Conservation (phyloP, 1,284 basidiomycete species). For the Chalciporus sp. region DNA sequence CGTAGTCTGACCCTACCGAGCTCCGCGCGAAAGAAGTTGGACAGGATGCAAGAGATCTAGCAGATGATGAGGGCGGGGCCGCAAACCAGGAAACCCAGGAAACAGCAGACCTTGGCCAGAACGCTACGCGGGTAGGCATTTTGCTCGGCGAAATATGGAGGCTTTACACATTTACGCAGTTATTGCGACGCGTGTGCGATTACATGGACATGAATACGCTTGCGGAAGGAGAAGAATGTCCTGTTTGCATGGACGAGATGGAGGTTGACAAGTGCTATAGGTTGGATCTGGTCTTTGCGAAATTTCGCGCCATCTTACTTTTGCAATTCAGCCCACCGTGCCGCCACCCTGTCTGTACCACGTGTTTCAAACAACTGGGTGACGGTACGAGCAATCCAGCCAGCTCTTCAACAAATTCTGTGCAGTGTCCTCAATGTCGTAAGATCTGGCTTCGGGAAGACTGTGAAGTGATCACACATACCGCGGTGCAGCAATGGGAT, state of each 20-base stretch:
- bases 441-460: slow-evolving; percentile 35
- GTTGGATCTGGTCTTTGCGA: slow-evolving; percentile 22
- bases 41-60: slow-evolving; percentile 17
- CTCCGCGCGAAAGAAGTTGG: slow-evolving; percentile 17
- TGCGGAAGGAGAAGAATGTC: slow-evolving; percentile 46
- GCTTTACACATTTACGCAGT: slow-evolving; percentile 30
- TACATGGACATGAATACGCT: slow-evolving; percentile 44
- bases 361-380: slow-evolving; percentile 16
- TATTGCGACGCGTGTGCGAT: slow-evolving; percentile 45
- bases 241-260: slow-evolving; percentile 45
- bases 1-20: slow-evolving; percentile 7
- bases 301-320: background rate
- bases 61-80: background rate
- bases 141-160: background rate
- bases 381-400: background rate
- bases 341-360: slow-evolving; percentile 18
- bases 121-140: slow-evolving; percentile 8
- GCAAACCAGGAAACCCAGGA: background rate
- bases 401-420: background rate
- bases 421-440: slow-evolving; percentile 48
- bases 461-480: slow-evolving; percentile 43
- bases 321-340: slow-evolving; percentile 11
- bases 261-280: slow-evolving; percentile 38
- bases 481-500: slow-evolving; percentile 53
- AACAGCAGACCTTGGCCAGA: slow-evolving; percentile 12